phyloP scores from a whole-genome alignment of 2,329 filamentous ascomycete species.

The Laburnicola sp. region DNA sequence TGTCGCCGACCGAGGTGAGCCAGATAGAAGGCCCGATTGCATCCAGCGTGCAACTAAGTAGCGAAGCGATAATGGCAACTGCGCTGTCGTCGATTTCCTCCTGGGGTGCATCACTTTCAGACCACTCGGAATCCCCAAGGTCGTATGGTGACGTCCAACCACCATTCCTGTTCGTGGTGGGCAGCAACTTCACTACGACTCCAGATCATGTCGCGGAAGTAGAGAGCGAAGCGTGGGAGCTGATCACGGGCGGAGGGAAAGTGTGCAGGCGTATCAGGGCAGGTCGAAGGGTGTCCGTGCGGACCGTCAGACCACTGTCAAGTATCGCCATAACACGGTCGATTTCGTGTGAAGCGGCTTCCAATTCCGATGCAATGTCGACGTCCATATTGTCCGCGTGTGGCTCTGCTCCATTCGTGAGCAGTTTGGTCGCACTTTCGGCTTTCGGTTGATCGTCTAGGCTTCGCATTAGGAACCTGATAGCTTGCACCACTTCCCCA shows the following conservation, averaged over 20 bases:
- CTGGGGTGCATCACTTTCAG: constrained; percentile 37
- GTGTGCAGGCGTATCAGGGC: constrained; percentile 71
- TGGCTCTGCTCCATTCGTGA: constrained; percentile 35
- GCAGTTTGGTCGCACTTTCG: constrained; percentile 45
- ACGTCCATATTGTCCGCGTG: constrained; percentile 37
- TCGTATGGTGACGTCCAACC: constrained; percentile 76
- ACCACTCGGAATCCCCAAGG: constrained; percentile 55
- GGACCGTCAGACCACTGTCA: constrained; percentile 64
- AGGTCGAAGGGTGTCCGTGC: constrained; percentile 66
- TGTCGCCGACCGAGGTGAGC: constrained; percentile 54
- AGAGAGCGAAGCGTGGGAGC: constrained; percentile 64
- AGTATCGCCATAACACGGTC: constrained; percentile 69
- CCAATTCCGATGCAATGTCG: constrained; percentile 45
- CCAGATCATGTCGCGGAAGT: constrained; percentile 68
- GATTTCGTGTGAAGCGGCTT: constrained; percentile 58
- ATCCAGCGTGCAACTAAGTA: constrained; percentile 74
- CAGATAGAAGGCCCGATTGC: constrained; percentile 74
- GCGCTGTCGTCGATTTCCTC: constrained; percentile 66
- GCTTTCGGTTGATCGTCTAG: constrained; percentile 55
- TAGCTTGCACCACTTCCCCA: constrained; percentile 66
- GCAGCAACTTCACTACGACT: constrained; percentile 72
- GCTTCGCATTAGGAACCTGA: constrained; percentile 69
- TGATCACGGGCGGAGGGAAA: constrained; percentile 63
- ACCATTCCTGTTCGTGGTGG: constrained; percentile 71
- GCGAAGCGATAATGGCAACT: constrained; percentile 70